Conservation (phyloP, 345 rosid genomes). For the Combretum micranthum region DNA sequence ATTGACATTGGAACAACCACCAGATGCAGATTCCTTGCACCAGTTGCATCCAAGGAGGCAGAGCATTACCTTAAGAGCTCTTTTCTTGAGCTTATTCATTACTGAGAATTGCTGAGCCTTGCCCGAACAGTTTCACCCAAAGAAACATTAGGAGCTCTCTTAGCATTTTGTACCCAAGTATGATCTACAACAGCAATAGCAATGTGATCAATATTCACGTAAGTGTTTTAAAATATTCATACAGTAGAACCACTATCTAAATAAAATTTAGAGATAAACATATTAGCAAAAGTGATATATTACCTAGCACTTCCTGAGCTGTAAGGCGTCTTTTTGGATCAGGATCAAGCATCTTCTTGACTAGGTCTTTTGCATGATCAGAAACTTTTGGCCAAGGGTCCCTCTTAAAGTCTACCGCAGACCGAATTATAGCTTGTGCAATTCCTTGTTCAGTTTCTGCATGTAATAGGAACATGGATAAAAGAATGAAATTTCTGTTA, state of each 20-base stretch:
- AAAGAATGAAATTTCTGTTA: too few species aligned
- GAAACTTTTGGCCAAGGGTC: slow-evolving; percentile 99
- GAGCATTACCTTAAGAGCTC: slow-evolving; percentile 82
- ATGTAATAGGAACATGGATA: slow-evolving; percentile 1
- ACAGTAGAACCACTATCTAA: background rate
- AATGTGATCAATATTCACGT: background rate
- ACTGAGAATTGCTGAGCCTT: slow-evolving; percentile 90
- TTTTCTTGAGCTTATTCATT: slow-evolving; percentile 98
- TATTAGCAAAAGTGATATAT: background rate
- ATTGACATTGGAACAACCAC: background rate
- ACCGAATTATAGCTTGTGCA: slow-evolving; percentile 85
- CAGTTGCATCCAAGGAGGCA: background rate
- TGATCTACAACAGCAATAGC: slow-evolving; percentile 50
- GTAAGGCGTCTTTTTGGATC: slow-evolving; percentile 80
- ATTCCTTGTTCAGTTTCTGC: slow-evolving; percentile 99
- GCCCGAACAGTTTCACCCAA: slow-evolving; percentile 95
- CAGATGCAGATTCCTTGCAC: too few species aligned
- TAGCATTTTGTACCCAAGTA: slow-evolving; percentile 91
- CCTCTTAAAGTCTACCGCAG: slow-evolving; percentile 72
- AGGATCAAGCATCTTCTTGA: slow-evolving; percentile 91
- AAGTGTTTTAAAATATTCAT: background rate
- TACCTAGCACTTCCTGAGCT: slow-evolving; percentile 97
- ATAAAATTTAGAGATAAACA: background rate
- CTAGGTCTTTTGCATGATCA: slow-evolving; percentile 78
- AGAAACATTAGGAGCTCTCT: slow-evolving; percentile 87